Evolutionary conservation across 2,329 filamentous ascomycete species (phyloP).

Genomic region (Colletotrichum tofieldiae): DNA sequence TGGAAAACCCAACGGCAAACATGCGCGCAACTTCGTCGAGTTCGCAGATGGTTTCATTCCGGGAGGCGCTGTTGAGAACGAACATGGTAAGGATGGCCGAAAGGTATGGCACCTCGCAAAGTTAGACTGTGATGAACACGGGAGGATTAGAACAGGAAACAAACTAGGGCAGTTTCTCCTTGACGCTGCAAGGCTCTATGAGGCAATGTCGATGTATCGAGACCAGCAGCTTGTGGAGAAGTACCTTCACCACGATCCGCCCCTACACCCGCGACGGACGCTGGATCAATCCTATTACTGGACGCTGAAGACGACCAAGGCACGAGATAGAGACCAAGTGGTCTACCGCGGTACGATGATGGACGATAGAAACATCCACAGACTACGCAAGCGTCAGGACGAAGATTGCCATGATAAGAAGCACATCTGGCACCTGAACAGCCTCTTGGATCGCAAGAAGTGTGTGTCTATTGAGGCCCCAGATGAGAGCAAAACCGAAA

Average conservation of each 20-base stretch:
- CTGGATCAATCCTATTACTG: constrained; percentile 63
- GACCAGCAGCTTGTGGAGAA: constrained; percentile 54
- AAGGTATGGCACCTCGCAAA: constrained; percentile 44
- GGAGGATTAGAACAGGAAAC: constrained; percentile 30
- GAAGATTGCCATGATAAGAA: constrained; percentile 31
- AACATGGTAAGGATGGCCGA: constrained; percentile 4
- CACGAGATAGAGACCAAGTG: constrained; percentile 60
- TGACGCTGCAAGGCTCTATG: constrained; percentile 53
- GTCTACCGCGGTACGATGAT: constrained; percentile 56
- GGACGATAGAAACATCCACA: constrained; percentile 46
- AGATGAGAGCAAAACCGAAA: not conserved
- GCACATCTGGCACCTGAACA: not conserved
- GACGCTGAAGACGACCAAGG: constrained; percentile 56
- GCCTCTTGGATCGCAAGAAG: not conserved
- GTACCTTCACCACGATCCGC: constrained; percentile 53
- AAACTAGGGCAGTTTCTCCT: constrained; percentile 51
- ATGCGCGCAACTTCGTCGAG: not conserved
- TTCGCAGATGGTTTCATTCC: not conserved
- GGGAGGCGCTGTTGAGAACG: not conserved
- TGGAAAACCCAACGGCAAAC: not conserved
- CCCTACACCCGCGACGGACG: constrained; percentile 61
- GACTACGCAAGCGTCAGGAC: constrained; percentile 21
- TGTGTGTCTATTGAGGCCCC: not conserved
- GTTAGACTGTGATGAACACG: not conserved
- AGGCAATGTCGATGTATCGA: constrained; percentile 54